Base-by-base conservation (phyloP, 768 basidiomycete genomes). In the Coprinellus micaceus region DNA sequence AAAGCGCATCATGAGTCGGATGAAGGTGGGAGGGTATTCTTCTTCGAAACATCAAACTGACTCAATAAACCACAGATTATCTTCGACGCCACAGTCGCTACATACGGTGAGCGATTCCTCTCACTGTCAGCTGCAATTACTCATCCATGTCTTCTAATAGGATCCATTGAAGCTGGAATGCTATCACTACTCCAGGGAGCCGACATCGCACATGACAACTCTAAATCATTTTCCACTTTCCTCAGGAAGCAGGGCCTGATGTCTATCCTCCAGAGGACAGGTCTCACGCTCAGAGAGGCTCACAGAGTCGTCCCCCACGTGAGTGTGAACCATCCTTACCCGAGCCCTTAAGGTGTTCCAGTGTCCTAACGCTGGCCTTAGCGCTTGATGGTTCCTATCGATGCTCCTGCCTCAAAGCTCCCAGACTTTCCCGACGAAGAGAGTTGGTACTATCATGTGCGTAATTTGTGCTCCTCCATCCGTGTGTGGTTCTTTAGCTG, bases 271-370 rank as follows among this genome's bases (percentile, higher is more conserved):
- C 66, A 43, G 39, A 62, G 60, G 54, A 65, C 68, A 48, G 51
- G 63, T 63, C 39, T 66, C 52, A 48, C 45, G 57, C 45, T 71
- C 60, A 63, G 61, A 49, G 19, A 59, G 24, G 44, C 64, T 63
- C 69, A 75, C 56, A 58, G 56, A 6, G 70, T 79, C 26, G 60
- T 77, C 24, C 74, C 77, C 28, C 75, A 74, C 40, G 77, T 79
- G 51, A 51, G 74, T 65, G 41, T 30, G 45, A 57, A 3, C 49
- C 51, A 55, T 22, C 33, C 3, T 24, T n/a, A n/a, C n/a, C n/a
- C n/a, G n/a, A n/a, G n/a, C n/a, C 50, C 26, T 39, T 11, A 19
- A n/a, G 11, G 19, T 30, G 21, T 10, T 49, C 13, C 37, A 40
- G 5, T 33, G 57, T 6, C 45, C 41, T 37, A 12, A 44, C 4